A percentile compares a stretch with the other conserved stretches of the same genome.
Conservation (phyloP, 768 basidiomycete species). For the Lactarius psammicola region DNA sequence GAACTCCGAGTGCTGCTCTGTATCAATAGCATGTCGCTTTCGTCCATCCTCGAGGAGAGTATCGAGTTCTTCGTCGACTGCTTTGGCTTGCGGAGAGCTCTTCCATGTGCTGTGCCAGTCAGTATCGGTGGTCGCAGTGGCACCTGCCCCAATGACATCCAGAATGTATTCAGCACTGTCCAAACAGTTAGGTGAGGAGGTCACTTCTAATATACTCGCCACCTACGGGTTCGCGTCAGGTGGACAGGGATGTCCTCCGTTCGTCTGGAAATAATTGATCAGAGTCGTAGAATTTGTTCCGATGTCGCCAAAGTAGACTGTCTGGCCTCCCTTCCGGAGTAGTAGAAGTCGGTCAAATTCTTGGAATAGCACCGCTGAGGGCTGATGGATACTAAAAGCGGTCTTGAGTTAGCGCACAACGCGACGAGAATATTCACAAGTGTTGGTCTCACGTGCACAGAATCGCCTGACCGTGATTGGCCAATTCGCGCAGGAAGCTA, state of each 20-base stretch:
- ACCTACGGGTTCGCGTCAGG: slow-evolving; percentile 64
- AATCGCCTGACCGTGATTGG: slow-evolving; percentile 81
- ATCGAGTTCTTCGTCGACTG: slow-evolving; percentile 44
- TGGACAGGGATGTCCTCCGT: slow-evolving; percentile 63
- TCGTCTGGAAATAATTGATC: slow-evolving; percentile 73
- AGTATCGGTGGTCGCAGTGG: too few relatives aligned
- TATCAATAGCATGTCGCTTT: slow-evolving; percentile 31
- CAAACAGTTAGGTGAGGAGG: not conserved
- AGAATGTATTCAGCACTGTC: slow-evolving; percentile 49
- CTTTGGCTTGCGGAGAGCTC: too few relatives aligned
- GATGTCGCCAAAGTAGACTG: slow-evolving; percentile 66
- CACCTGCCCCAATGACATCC: too few relatives aligned
- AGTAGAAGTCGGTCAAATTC: slow-evolving; percentile 79
- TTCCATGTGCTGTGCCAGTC: too few relatives aligned
- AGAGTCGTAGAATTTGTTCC: slow-evolving; percentile 60
- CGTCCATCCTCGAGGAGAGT: slow-evolving; percentile 42
- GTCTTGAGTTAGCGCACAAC: not conserved
- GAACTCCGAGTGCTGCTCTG: slow-evolving; percentile 35
- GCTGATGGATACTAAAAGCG: slow-evolving; percentile 47
- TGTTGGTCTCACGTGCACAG: slow-evolving; percentile 68
- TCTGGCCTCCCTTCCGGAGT: slow-evolving; percentile 71
- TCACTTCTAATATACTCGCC: not conserved
- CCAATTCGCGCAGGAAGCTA: slow-evolving; percentile 69
- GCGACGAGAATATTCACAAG: not conserved
- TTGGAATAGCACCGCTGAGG: slow-evolving; percentile 82